A percentile compares a stretch with the other conserved stretches of the same genome.
phyloP scores from a whole-genome alignment of 441 rosid species.

The Jatropha multifida region DNA sequence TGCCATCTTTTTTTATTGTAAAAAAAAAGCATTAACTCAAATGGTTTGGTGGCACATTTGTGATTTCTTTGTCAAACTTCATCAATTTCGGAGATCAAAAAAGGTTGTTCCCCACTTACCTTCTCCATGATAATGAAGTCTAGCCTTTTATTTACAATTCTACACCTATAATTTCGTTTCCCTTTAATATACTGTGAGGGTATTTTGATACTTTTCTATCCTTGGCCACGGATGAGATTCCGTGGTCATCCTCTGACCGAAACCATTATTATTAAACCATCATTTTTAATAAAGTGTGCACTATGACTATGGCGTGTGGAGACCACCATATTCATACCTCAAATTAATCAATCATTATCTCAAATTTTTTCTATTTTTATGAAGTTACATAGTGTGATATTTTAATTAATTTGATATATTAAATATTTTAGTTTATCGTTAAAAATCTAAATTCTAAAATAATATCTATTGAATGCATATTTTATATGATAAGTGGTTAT shows the following conservation, averaged over 20 bases:
- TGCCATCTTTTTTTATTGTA: background rate
- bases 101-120: slow-evolving; percentile 66
- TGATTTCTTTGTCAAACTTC: slow-evolving; percentile 46
- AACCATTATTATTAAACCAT: slow-evolving; percentile 11
- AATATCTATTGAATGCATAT: too few relatives aligned
- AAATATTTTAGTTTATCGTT: background rate
- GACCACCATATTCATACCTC: slow-evolving; percentile 12
- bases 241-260: slow-evolving; percentile 14
- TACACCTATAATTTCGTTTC: too few relatives aligned
- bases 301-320: background rate
- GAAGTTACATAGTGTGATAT: background rate
- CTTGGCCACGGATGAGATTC: slow-evolving; percentile 11
- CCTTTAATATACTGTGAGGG: background rate
- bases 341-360: background rate
- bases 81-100: slow-evolving; percentile 44
- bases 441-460: too few relatives aligned
- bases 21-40: slow-evolving; percentile 12
- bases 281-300: slow-evolving; percentile 19
- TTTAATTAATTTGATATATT: too few relatives aligned
- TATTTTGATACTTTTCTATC: background rate
- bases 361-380: background rate
- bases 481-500: too few relatives aligned
- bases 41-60: slow-evolving; percentile 13
- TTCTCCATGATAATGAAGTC: slow-evolving; percentile 16
- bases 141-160: background rate